Percentiles rank a stretch among this genome's conserved stretches.
These are phyloP conservation scores for Podospora anserina DNA, from an alignment of 495 filamentous ascomycete genomes.

Conservation along the genomic window DNA sequence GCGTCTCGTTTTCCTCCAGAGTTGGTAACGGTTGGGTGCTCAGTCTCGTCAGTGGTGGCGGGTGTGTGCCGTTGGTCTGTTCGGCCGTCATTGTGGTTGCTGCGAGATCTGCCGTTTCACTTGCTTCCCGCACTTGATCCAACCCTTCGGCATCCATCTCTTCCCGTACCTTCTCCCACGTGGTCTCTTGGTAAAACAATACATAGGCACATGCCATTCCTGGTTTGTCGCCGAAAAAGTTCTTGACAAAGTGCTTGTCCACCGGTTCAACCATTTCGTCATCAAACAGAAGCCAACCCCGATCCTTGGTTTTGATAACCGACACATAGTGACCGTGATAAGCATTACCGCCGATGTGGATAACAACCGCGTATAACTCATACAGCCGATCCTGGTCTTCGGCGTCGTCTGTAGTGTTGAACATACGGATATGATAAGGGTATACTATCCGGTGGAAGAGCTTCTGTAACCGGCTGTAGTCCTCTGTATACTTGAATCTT, in stretches of 20 bases:
- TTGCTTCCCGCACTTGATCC: constrained; percentile 58
- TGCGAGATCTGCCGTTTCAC: constrained; percentile 52
- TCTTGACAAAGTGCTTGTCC: constrained; percentile 92
- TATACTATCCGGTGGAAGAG: constrained; percentile 96
- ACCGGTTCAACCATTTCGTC: constrained; percentile 98
- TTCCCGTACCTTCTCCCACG: constrained; percentile 76
- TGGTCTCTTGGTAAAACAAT: constrained; percentile 96
- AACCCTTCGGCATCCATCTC: constrained; percentile 79
- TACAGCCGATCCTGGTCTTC: constrained; percentile 93
- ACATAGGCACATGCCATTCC: constrained; percentile 94
- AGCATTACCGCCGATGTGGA: constrained; percentile 96
- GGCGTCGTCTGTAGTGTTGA: constrained; percentile 97
- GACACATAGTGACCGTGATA: constrained; percentile 98
- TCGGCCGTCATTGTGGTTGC: constrained; percentile 34
- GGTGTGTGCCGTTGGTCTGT: constrained; percentile 37
- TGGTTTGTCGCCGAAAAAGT: constrained; percentile 93
- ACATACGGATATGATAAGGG: constrained; percentile 90
- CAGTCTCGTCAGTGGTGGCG: constrained; percentile 37
- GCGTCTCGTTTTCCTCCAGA: constrained; percentile 51
- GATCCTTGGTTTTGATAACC: constrained; percentile 95
- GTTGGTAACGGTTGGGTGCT: constrained; percentile 39
- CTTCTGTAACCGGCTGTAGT: constrained; percentile 88
- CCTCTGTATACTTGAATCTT: constrained; percentile 96
- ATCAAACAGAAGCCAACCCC: constrained; percentile 94
- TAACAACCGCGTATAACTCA: constrained; percentile 96